Evolutionary conservation across 1,284 basidiomycete genomes (phyloP), one percentile per base, ranked within the genome.

Genomic region (Apiotrichum mycotoxinovorans): DNA sequence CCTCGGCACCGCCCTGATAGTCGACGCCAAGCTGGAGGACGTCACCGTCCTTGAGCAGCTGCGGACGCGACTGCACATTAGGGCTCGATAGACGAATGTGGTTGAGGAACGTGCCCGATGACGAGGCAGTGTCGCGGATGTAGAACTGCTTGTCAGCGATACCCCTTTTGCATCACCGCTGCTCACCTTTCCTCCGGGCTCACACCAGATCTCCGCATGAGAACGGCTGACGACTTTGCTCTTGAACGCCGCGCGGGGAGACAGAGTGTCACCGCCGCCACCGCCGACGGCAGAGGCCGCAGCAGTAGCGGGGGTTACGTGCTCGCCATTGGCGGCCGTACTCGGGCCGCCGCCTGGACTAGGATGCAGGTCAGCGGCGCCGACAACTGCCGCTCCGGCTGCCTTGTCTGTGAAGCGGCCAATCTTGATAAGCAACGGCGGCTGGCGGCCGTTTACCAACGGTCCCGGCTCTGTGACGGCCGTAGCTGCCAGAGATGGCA

Each of bases 1-100:
- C 94, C 78, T 98, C 94, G 5, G 89, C 86, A 0, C 95, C 96
- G 27, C 95, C 95, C 76, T 98, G 95, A 77, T 97, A 98, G 74
- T 98, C 96, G 33, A 98, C 93, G 1, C 95, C 95, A 1, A 98
- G 84, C 78, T 98, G 95, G 9, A 98, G 79, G 18, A 98, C 84
- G 77, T 98, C 95, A 1, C 95, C 95, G 63, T 98, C 95, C 76
- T 89, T 90, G 68, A 98, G 81, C 62, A 85, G 84, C 63, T 84
- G 87, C 0, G 91, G 84, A 40, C 85, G 81, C 3, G 85, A 88
- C 70, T 95, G 91, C 15, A 85, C 83, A 54, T 88, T 89, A 14
- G 95, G 92, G 0, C 86, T 83, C 35, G 87, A 88, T 12, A 98
- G 82, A 23, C 95, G 80, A 58, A 95, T 86, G 72, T 98, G 96